A percentile compares a stretch with the other conserved stretches of the same genome.
These are phyloP conservation scores for Diaporthe nobilis DNA, from an alignment of 2,329 filamentous ascomycete genomes.

Conservation along the genomic window DNA sequence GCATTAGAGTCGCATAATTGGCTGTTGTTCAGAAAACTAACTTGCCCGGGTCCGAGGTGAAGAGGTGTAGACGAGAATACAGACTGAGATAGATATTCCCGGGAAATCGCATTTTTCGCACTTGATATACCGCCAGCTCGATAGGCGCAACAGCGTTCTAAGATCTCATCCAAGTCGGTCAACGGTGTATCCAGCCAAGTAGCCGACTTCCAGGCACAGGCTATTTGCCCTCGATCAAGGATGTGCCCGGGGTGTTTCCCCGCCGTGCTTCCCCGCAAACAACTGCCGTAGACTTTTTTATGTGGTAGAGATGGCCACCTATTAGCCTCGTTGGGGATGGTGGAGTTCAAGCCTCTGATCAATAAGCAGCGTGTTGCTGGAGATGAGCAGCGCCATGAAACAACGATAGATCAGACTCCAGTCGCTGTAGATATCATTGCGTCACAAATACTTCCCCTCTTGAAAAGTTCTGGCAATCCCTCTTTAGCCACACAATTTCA, in stretches of 20 bases:
- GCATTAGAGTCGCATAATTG: no score
- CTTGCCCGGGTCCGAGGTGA: no score
- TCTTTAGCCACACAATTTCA: background rate
- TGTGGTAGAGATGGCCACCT: background rate
- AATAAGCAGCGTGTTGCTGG: background rate
- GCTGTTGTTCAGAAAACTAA: no score
- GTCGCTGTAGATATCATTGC: background rate
- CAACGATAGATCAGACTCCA: background rate
- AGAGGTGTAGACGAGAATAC: no score
- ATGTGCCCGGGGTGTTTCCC: background rate
- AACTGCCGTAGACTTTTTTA: background rate
- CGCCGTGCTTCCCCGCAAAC: slow-evolving; percentile 2
- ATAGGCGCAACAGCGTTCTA: background rate
- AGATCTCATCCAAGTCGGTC: background rate
- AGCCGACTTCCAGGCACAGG: background rate
- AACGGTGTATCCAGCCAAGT: background rate
- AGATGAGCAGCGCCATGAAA: slow-evolving; percentile 14
- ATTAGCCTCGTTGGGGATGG: slow-evolving; percentile 9
- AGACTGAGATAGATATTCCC: background rate
- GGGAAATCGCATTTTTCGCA: background rate
- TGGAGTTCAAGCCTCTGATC: background rate
- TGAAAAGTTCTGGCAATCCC: no score
- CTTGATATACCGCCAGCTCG: background rate
- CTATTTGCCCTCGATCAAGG: background rate
- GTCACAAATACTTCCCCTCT: background rate